Evolutionary conservation across 371 early-diverging fungal genomes (phyloP).

Genomic region (Syncephalastrum contaminatum): DNA sequence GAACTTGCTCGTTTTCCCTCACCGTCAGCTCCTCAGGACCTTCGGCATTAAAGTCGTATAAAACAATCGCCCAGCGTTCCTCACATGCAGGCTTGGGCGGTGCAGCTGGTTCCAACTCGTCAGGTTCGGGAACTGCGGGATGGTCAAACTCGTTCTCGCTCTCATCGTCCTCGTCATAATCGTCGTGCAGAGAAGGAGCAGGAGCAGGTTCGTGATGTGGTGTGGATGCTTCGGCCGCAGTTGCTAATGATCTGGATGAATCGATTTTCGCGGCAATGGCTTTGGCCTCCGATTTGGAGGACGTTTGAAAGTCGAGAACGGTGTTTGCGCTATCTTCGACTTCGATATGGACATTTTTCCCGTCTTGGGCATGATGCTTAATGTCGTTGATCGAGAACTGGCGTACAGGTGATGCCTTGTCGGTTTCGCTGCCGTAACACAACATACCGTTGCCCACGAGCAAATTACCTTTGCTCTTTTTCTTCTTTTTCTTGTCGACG

Average conservation of each 20-base stretch:
- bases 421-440: conserved; percentile 70
- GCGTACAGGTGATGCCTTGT: conserved; percentile 69
- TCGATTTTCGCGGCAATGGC: conserved; percentile 63
- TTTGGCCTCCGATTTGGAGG: conserved; percentile 69
- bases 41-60: conserved; percentile 77
- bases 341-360: conserved; percentile 62
- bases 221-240: conserved; percentile 18
- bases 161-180: not conserved
- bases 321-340: conserved; percentile 55
- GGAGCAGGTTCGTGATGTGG: conserved; percentile 15
- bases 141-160: conserved; percentile 4
- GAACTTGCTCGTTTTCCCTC: conserved; percentile 70
- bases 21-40: conserved; percentile 77
- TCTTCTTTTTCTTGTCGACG: conserved; percentile 75
- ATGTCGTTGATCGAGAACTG: conserved; percentile 66
- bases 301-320: conserved; percentile 64
- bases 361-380: conserved; percentile 56
- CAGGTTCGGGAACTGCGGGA: conserved; percentile 24
- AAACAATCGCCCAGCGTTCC: conserved; percentile 66
- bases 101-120: conserved; percentile 32
- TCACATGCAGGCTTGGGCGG: conserved; percentile 27
- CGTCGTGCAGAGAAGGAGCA: conserved; percentile 1
- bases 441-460: conserved; percentile 69
- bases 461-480: conserved; percentile 69
- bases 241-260: conserved; percentile 53